A percentile compares a stretch with the other conserved stretches of the same genome.
Conservation (phyloP, 768 basidiomycete species). For the Rhodotorula diobovata region DNA sequence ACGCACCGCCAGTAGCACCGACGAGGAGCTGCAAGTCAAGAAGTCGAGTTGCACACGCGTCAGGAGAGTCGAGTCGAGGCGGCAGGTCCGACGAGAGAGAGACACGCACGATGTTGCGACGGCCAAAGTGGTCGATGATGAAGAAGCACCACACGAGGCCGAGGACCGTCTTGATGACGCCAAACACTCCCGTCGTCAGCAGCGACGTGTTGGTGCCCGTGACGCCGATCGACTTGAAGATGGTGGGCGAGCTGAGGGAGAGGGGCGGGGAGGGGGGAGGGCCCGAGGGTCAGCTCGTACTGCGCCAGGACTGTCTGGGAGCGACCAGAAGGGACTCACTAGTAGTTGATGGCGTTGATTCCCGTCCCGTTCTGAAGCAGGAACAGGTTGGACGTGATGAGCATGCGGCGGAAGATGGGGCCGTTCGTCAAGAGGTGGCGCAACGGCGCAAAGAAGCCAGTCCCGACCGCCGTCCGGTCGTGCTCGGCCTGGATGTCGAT, state of each 20-base stretch:
- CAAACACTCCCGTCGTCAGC: conserved; percentile 52
- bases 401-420: conserved; percentile 46
- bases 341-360: conserved; percentile 40
- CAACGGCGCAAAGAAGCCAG: conserved; percentile 38
- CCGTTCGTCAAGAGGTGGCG: conserved; percentile 25
- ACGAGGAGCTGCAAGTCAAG: conserved; percentile 45
- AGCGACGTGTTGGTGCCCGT: conserved; percentile 35
- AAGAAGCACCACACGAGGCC: conserved; percentile 48
- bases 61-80: conserved; percentile 48
- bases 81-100: conserved; percentile 51
- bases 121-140: conserved; percentile 40
- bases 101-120: conserved; percentile 25
- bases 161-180: conserved; percentile 51
- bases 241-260: conserved; percentile 52
- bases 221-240: conserved; percentile 50
- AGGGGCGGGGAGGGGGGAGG: conserved; percentile 32
- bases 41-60: conserved; percentile 29
- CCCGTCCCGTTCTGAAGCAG: conserved; percentile 53
- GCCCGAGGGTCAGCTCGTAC: no score
- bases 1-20: conserved; percentile 51
- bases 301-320: no score
- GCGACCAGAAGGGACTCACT: conserved; percentile 43
- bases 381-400: conserved; percentile 51
- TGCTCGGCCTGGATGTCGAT: conserved; percentile 31
- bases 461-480: conserved; percentile 32